Percentiles rank a stretch among this genome's conserved stretches.
Conservation (phyloP, 1,284 basidiomycete genomes). For the Meira nashicola region DNA sequence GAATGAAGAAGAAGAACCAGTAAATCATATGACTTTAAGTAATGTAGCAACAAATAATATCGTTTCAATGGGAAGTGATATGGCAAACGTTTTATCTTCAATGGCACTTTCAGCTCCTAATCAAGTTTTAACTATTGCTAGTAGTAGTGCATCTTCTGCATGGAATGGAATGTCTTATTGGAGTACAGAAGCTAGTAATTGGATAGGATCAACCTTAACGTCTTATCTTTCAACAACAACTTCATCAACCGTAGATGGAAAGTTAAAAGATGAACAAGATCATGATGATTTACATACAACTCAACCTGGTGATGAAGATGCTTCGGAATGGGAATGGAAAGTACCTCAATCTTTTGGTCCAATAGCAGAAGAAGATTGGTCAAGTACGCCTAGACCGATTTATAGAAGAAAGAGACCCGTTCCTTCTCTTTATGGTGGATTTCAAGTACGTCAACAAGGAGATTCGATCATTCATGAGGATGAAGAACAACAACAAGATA, state of each 20-base stretch:
- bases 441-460: conserved; percentile 14
- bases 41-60: not conserved
- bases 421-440: conserved; percentile 23
- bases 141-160: not conserved
- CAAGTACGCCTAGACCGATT: conserved; percentile 28
- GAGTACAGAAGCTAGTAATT: not conserved
- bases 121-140: not conserved
- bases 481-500: not conserved
- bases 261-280: not conserved
- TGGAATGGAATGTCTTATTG: not conserved
- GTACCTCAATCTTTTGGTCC: conserved; percentile 31
- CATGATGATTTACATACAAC: not conserved
- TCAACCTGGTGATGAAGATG: conserved; percentile 18
- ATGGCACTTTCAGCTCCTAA: not conserved
- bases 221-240: too few species aligned
- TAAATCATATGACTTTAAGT: not conserved
- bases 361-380: conserved; percentile 12
- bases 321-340: conserved; percentile 35
- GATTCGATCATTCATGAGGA: not conserved
- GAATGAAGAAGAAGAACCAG: conserved; percentile 8
- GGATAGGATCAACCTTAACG: not conserved
- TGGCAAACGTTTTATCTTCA: not conserved
- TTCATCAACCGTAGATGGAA: too few species aligned
- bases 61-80: not conserved
- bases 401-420: conserved; percentile 30